Percentiles rank a stretch among this genome's conserved stretches.
Conservation (phyloP, 1,139 yeast species). For the Kodamaea arcana region DNA sequence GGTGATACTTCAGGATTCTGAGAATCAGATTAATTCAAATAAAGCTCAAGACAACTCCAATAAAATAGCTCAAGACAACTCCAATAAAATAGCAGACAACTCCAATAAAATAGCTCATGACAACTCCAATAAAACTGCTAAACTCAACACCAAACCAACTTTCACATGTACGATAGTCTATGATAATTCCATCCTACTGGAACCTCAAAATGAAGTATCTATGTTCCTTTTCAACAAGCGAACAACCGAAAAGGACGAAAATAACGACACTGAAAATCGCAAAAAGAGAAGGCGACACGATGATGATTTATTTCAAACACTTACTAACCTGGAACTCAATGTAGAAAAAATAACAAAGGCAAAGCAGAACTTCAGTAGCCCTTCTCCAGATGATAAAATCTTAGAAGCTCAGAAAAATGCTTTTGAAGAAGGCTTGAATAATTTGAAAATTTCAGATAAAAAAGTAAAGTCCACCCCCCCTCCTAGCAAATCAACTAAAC, state of each 20-base stretch:
- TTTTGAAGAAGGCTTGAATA: slow-evolving; percentile 37
- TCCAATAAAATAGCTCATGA: too few species aligned
- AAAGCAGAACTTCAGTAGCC: slow-evolving; percentile 54
- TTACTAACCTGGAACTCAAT: slow-evolving; percentile 49
- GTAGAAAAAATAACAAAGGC: slow-evolving; percentile 41
- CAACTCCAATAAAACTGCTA: neutral
- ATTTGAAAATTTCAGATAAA: slow-evolving; percentile 20
- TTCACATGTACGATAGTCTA: neutral
- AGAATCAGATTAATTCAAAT: neutral
- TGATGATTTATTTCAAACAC: slow-evolving; percentile 24
- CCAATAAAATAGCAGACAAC: neutral
- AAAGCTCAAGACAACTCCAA: neutral
- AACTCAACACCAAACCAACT: too few species aligned
- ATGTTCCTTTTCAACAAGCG: slow-evolving; percentile 3
- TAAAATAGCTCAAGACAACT: too few species aligned
- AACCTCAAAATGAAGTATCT: slow-evolving; percentile 8
- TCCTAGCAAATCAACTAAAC: slow-evolving; percentile 32
- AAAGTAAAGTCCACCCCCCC: slow-evolving; percentile 15
- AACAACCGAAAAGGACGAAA: neutral
- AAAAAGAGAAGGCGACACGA: slow-evolving; percentile 22
- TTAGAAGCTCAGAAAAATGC: slow-evolving; percentile 57
- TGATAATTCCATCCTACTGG: slow-evolving; percentile 20
- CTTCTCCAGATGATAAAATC: slow-evolving; percentile 82
- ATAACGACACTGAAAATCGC: slow-evolving; percentile 12
- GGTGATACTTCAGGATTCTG: too few species aligned